Conservation (phyloP, 371 early-diverging fungal genomes). For the Dichotomocladium elegans region DNA sequence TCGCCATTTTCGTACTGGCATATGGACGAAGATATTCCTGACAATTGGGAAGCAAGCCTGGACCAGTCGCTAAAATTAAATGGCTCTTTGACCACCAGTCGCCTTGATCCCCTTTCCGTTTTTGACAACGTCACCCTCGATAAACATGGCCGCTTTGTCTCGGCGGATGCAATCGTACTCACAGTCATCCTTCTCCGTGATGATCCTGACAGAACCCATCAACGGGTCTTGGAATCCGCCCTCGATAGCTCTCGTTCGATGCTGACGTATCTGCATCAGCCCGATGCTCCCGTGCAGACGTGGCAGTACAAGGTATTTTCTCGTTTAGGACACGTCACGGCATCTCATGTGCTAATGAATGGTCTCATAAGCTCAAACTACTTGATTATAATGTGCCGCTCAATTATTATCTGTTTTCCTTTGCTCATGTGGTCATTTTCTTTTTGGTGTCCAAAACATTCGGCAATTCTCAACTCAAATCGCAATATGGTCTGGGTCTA, state of each 20-base stretch:
- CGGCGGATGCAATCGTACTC: constrained; percentile 48
- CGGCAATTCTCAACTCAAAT: constrained; percentile 60
- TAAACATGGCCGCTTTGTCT: constrained; percentile 15
- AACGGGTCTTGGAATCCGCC: not conserved
- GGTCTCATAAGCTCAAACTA: not conserved
- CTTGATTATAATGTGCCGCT: constrained; percentile 4
- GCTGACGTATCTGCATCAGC: too few relatives aligned
- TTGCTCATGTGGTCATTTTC: constrained; percentile 12
- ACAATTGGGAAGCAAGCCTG: constrained; percentile 14
- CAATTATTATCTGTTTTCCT: not conserved
- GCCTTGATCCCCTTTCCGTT: constrained; percentile 42
- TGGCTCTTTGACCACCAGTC: constrained; percentile 26
- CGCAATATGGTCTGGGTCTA: constrained; percentile 66
- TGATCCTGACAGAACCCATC: not conserved
- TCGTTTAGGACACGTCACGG: too few relatives aligned
- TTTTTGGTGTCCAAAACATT: constrained; percentile 59
- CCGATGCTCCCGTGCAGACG: constrained; percentile 10
- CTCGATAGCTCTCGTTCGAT: too few relatives aligned
- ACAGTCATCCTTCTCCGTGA: constrained; percentile 23
- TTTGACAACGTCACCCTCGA: constrained; percentile 43
- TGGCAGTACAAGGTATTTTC: constrained; percentile 7
- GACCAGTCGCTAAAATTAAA: constrained; percentile 25
- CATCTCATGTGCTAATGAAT: not conserved
- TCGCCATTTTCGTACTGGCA: constrained; percentile 57
- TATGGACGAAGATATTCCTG: constrained; percentile 20